These are phyloP conservation scores for Syzygium aromaticum DNA, from an alignment of 345 rosid species.

Conservation along the genomic window DNA sequence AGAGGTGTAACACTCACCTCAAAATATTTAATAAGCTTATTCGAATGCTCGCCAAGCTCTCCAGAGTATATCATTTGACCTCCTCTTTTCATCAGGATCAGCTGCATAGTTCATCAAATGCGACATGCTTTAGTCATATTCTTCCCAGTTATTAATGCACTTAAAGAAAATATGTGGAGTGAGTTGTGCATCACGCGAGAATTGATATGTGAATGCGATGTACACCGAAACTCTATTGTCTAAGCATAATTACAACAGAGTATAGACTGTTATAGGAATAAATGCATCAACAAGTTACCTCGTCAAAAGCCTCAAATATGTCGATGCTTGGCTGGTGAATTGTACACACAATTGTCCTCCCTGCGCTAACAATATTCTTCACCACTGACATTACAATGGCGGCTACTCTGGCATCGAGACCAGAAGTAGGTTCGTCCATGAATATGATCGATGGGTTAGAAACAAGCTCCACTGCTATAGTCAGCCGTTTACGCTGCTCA, in stretches of 20 bases:
- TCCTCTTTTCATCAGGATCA: slow-evolving; percentile 54
- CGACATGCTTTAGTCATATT: not conserved
- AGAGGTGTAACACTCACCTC: slow-evolving; percentile 18
- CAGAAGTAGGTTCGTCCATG: slow-evolving; percentile 59
- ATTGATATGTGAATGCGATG: not conserved
- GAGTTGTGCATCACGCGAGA: not conserved
- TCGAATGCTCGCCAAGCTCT: slow-evolving; percentile 42
- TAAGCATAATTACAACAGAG: not conserved
- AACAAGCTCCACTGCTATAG: slow-evolving; percentile 52
- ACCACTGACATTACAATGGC: slow-evolving; percentile 55
- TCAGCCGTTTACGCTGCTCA: slow-evolving; percentile 46
- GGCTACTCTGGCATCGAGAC: slow-evolving; percentile 56
- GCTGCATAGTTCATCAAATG: slow-evolving; percentile 14
- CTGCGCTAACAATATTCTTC: slow-evolving; percentile 33
- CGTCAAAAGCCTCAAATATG: slow-evolving; percentile 48
- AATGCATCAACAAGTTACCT: slow-evolving; percentile 14
- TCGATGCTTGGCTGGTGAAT: slow-evolving; percentile 56
- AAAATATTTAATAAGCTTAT: slow-evolving; percentile 40
- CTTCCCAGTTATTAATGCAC: not conserved
- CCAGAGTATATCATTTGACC: slow-evolving; percentile 45
- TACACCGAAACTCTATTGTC: not conserved
- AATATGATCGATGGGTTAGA: slow-evolving; percentile 48
- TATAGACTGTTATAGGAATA: not conserved
- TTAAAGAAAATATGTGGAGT: not conserved
- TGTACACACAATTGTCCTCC: slow-evolving; percentile 45